A percentile compares a stretch with the other conserved stretches of the same genome.
These are phyloP conservation scores for Mycena sp. DNA, from an alignment of 1,284 basidiomycete species.

Conservation along the genomic window DNA sequence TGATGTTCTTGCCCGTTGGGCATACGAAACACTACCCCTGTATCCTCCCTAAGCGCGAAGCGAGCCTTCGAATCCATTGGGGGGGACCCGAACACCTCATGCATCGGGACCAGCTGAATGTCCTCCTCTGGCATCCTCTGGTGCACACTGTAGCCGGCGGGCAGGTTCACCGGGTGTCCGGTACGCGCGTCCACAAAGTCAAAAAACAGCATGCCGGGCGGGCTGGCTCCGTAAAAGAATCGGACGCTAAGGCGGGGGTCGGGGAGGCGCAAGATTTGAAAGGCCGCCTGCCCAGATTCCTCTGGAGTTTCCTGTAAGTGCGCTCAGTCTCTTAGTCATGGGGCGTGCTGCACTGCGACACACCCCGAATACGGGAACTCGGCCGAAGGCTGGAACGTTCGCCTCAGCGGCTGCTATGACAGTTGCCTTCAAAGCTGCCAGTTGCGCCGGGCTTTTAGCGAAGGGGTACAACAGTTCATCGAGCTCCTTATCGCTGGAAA, in stretches of 20 bases:
- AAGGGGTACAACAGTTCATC: neutral
- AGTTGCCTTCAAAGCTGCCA: neutral
- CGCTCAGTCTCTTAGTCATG: neutral
- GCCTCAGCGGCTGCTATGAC: neutral
- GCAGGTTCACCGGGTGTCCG: too few relatives aligned
- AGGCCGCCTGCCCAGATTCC: neutral
- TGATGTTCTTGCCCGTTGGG: too few relatives aligned
- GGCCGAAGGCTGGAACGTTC: neutral
- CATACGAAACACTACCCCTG: too few relatives aligned
- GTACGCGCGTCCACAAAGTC: too few relatives aligned
- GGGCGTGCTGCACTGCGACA: neutral
- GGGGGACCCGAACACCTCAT: too few relatives aligned
- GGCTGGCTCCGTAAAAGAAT: too few relatives aligned
- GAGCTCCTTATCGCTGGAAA: neutral
- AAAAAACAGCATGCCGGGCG: too few relatives aligned
- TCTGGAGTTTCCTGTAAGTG: slow-evolving; percentile 8
- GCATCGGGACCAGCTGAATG: too few relatives aligned
- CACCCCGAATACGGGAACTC: neutral
- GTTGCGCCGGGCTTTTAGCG: neutral
- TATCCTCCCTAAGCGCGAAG: too few relatives aligned
- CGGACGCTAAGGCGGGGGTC: neutral
- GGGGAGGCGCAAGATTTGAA: neutral
- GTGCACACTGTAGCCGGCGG: too few relatives aligned
- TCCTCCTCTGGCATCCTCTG: too few relatives aligned
- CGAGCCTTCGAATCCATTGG: too few relatives aligned